Evolutionary conservation across 352 stramenopile species (phyloP), one percentile per base, ranked within the genome.

Genomic region (Phytophthora nicotianae): DNA sequence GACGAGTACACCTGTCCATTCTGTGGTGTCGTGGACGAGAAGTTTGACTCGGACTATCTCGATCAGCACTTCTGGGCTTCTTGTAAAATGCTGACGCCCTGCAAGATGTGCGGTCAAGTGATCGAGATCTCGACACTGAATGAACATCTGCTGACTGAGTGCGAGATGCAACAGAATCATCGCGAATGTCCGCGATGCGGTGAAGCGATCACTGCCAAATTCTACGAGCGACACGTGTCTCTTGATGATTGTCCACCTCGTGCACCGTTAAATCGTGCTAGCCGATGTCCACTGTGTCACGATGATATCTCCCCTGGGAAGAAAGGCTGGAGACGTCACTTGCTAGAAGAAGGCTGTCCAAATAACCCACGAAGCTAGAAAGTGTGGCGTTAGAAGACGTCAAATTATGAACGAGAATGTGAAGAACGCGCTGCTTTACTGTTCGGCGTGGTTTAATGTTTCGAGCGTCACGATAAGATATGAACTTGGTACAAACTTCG

Each of bases 11-110:
- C 90, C 0, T 98, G 92, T 66, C 91, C 94, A 23, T 98, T 97
- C 61, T 98, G 92, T 54, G 88, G 88, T 27, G 69, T 93, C 32
- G 78, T 93, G 41, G 88, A 97, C 62, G 76, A 90, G 14, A 77
- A 77, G 11, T 98, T 97, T 42, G 93, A 93, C 55, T 91, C 92
- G 14, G 89, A 97, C 38, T 79, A 75, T 4, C 65, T 98, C 19
- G 91, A 97, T 63, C 83, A 97, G 65, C 93, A 98, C 62, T 98
- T 97, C 59, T 98, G 90, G 89, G 84, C 90, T 24, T 79, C 91
- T 10, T 98, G 93, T 61, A 78, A 81, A 20, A 94, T 98, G 88
- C 76, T 98, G 9, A 97, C 90, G 26, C 88, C 86, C 37, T 98
- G 93, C 76, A 89, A 91, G 41, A 94, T 96, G 79, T 98, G 93